Percentiles rank a stretch among this genome's conserved stretches.
phyloP scores from a whole-genome alignment of 805 yeast species.

The Metschnikowia aberdeeniae region DNA sequence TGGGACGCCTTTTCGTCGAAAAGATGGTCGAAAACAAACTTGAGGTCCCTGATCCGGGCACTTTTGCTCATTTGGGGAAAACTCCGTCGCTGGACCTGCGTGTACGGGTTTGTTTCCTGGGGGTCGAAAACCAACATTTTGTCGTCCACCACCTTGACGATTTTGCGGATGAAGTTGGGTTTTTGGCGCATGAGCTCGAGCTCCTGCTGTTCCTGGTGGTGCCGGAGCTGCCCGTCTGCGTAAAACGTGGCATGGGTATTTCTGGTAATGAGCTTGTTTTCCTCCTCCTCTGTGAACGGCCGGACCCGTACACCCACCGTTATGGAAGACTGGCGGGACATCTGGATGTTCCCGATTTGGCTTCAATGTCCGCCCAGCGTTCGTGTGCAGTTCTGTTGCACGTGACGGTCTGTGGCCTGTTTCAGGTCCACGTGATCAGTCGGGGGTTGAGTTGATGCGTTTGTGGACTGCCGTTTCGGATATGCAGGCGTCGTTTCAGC shows the following conservation, averaged over 20 bases:
- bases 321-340: constrained; percentile 50
- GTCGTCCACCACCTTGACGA: constrained; percentile 78
- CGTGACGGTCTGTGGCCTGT: too few relatives aligned
- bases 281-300: constrained; percentile 68
- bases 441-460: too few relatives aligned
- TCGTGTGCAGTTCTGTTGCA: too few relatives aligned
- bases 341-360: too few relatives aligned
- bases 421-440: too few relatives aligned
- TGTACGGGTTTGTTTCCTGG: constrained; percentile 61
- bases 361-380: too few relatives aligned
- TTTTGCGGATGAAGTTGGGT: constrained; percentile 59
- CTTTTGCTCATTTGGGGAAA: constrained; percentile 36
- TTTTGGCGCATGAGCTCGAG: constrained; percentile 6
- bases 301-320: constrained; percentile 78
- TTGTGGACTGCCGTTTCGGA: too few relatives aligned
- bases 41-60: constrained; percentile 61
- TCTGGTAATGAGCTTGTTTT: constrained; percentile 40
- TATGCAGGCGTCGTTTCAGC: too few relatives aligned
- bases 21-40: constrained; percentile 76
- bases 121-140: constrained; percentile 87
- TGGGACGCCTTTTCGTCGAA: constrained; percentile 68
- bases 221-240: constrained; percentile 52
- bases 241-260: constrained; percentile 32
- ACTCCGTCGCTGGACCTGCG: constrained; percentile 43
- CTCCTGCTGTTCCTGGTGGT: constrained; percentile 7